Evolutionary conservation across 1,139 yeast species (phyloP).

Genomic region (Suhomyces anneliseae): DNA sequence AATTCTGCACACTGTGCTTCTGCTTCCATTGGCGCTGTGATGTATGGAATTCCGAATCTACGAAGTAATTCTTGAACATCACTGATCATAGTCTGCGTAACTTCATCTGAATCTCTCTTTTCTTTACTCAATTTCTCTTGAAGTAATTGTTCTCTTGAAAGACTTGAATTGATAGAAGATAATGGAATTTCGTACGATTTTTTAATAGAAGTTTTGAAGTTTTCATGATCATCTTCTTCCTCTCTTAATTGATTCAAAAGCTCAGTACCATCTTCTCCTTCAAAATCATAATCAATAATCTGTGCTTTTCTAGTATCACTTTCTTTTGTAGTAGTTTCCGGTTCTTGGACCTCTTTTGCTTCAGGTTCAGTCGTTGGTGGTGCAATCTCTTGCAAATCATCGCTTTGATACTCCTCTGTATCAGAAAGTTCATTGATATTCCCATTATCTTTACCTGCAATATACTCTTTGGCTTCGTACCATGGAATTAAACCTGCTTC

Average conservation of each 20-base stretch:
- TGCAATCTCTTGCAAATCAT: slow-evolving; percentile 16
- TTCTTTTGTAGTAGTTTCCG: not conserved
- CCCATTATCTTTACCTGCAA: slow-evolving; percentile 17
- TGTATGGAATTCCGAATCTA: slow-evolving; percentile 88
- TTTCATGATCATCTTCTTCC: slow-evolving; percentile 72
- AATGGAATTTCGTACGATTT: slow-evolving; percentile 21
- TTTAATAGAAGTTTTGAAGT: slow-evolving; percentile 54
- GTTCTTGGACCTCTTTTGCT: slow-evolving; percentile 1
- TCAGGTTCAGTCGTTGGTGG: slow-evolving; percentile 3
- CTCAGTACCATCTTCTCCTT: slow-evolving; percentile 74
- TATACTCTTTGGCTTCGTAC: slow-evolving; percentile 41
- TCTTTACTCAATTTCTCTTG: slow-evolving; percentile 64
- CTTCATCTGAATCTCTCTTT: slow-evolving; percentile 87
- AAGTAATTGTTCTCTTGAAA: slow-evolving; percentile 55
- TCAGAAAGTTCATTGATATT: slow-evolving; percentile 14
- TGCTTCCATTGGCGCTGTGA: slow-evolving; percentile 98
- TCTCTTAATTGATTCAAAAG: slow-evolving; percentile 58
- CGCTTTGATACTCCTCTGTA: slow-evolving; percentile 6
- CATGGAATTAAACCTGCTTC: slow-evolving; percentile 51
- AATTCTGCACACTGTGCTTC: slow-evolving; percentile 96
- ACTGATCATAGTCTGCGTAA: slow-evolving; percentile 77
- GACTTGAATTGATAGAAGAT: slow-evolving; percentile 28
- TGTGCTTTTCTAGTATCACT: slow-evolving; percentile 19
- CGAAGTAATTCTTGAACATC: slow-evolving; percentile 88
- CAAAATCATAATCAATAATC: slow-evolving; percentile 60